A percentile compares a stretch with the other conserved stretches of the same genome.
These are phyloP conservation scores for Ramaria sp. DNA, from an alignment of 768 basidiomycete genomes.

Conservation along the genomic window DNA sequence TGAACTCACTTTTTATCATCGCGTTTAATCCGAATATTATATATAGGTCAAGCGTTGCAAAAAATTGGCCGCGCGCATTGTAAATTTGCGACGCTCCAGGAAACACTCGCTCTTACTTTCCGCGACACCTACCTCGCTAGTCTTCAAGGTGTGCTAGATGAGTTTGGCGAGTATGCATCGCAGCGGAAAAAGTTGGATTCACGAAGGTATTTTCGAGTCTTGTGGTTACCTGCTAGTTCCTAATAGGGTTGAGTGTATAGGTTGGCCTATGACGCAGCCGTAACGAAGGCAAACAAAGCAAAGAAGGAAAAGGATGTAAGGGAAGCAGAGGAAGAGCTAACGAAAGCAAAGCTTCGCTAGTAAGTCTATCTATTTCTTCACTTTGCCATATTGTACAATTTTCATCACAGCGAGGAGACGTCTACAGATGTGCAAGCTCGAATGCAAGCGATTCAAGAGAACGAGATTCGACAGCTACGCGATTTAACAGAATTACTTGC, in stretches of 20 bases:
- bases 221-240: not conserved
- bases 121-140: conserved; percentile 63
- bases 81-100: conserved; percentile 76
- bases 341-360: conserved; percentile 65
- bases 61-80: conserved; percentile 77
- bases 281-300: conserved; percentile 54
- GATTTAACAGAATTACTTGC: conserved; percentile 67
- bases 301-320: conserved; percentile 70
- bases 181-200: conserved; percentile 83
- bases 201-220: conserved; percentile 42
- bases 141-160: conserved; percentile 51
- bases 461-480: conserved; percentile 59
- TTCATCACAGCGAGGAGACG: conserved; percentile 60
- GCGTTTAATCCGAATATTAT: conserved; percentile 3
- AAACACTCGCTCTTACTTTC: conserved; percentile 63
- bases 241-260: conserved; percentile 26
- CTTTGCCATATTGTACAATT: not conserved
- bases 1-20: not conserved
- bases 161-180: conserved; percentile 74
- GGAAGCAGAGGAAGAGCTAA: conserved; percentile 76
- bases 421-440: conserved; percentile 74
- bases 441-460: conserved; percentile 72
- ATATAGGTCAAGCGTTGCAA: conserved; percentile 59
- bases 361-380: conserved; percentile 25
- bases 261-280: conserved; percentile 66